Base-by-base conservation (phyloP, 208 protist genomes). In the Tritrichomonas foetus region DNA sequence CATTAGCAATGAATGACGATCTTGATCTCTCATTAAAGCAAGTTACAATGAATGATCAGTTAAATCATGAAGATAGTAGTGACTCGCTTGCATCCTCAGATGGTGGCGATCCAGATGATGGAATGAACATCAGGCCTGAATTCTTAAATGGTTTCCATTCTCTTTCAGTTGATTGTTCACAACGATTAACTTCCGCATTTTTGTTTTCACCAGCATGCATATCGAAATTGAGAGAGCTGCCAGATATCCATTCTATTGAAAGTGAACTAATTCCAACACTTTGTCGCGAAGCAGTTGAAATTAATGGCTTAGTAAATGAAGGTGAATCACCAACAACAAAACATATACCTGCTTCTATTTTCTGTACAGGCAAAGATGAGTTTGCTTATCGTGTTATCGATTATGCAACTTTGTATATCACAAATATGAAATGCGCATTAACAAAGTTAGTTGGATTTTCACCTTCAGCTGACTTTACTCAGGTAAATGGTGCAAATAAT, bases 181-280 rank as follows among this genome's bases (percentile, higher is more conserved):
- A 33, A n/a, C 64, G n/a, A n/a, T 69, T 69, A 69, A 69, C 64
- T n/a, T 5, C 3, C 5, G 64, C 64, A 5, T 69, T n/a, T 69
- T n/a, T 69, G 3, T 69, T 69, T n/a, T 69, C 64, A 33, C 64
- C 64, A 33, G 27, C 13, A n/a, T 69, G 64, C n/a, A n/a, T 69
- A n/a, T 16, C 64, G 8, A 16, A 33, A 33, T n/a, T 69, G 22
- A 11, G n/a, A n/a, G 64, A 69, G 5, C 16, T 61, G 53, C 5
- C 53, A 61, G 64, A 69, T 69, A 30, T 69, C n/a, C 64, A 69
- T 69, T 69, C 64, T n/a, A 69, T 69, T 69, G 64, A 69, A 69
- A 33, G 22, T 69, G 64, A 69, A 69, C n/a, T 69, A 8, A 69
- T 69, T 69, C 64, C 64, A 69, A n/a, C 8, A n/a, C 27, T 69